Conservation (phyloP, 352 stramenopile species). For the Phytophthora cactorum region DNA sequence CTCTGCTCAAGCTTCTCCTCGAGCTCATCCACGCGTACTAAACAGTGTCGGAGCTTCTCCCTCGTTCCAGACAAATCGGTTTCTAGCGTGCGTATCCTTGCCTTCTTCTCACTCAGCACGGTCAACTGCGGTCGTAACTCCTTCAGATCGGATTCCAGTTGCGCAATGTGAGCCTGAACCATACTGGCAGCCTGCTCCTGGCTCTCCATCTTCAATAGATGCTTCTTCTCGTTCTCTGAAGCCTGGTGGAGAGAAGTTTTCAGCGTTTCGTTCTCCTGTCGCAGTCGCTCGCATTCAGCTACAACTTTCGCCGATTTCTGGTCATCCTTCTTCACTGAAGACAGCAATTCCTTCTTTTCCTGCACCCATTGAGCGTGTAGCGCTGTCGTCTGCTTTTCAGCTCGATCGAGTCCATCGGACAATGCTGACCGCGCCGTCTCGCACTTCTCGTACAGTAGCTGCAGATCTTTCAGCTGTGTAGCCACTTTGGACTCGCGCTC, state of each 20-base stretch:
- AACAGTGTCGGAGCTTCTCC: slow-evolving; percentile 43
- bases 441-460: slow-evolving; percentile 51
- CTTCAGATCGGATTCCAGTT: slow-evolving; percentile 44
- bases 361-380: slow-evolving; percentile 66
- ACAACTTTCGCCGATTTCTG: slow-evolving; percentile 35
- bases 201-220: slow-evolving; percentile 30
- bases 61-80: slow-evolving; percentile 40
- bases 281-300: slow-evolving; percentile 50
- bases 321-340: slow-evolving; percentile 42
- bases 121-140: slow-evolving; percentile 35
- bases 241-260: slow-evolving; percentile 33
- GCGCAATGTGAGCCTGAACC: slow-evolving; percentile 35
- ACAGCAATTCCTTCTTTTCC: slow-evolving; percentile 60
- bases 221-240: slow-evolving; percentile 46
- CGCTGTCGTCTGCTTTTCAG: slow-evolving; percentile 57
- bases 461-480: slow-evolving; percentile 43
- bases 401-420: slow-evolving; percentile 49
- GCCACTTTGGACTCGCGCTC: slow-evolving; percentile 30
- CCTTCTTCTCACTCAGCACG: slow-evolving; percentile 45
- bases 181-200: slow-evolving; percentile 34
- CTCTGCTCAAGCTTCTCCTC: slow-evolving; percentile 41
- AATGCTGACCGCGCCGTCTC: slow-evolving; percentile 51
- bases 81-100: slow-evolving; percentile 42
- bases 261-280: slow-evolving; percentile 46
- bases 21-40: slow-evolving; percentile 38